Evolutionary conservation across 768 basidiomycete species (phyloP).

Genomic region (Termitomyces bulborhizus): DNA sequence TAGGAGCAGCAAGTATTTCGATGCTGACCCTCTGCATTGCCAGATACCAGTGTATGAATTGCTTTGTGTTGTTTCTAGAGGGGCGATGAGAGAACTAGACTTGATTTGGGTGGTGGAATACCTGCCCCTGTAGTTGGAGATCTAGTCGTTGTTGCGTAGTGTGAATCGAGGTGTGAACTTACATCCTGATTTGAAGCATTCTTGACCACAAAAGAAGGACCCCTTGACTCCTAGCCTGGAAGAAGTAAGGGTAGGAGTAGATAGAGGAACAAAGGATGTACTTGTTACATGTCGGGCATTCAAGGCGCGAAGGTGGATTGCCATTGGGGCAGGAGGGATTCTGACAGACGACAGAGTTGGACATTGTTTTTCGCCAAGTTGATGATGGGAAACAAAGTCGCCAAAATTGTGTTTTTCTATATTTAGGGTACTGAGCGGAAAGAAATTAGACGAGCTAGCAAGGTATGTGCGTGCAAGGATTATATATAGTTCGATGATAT

Average conservation of each 20-base stretch:
- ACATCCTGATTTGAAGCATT: conserved; percentile 96
- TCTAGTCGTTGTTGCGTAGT: not conserved
- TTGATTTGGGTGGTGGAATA: conserved; percentile 1
- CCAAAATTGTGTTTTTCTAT: conserved; percentile 9
- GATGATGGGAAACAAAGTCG: conserved; percentile 9
- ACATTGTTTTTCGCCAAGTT: not conserved
- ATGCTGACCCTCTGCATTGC: conserved; percentile 9
- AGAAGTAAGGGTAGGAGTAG: conserved; percentile 11
- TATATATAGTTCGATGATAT: conserved; percentile 22
- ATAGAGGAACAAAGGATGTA: conserved; percentile 28
- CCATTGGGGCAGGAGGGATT: conserved; percentile 70
- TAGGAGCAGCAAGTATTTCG: conserved; percentile 11
- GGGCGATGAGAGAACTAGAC: not conserved
- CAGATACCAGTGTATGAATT: conserved; percentile 56
- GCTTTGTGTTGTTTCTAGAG: conserved; percentile 77
- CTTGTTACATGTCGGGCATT: conserved; percentile 95
- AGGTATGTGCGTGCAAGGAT: conserved; percentile 17
- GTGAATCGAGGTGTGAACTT: conserved; percentile 26
- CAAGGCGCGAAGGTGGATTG: conserved; percentile 78
- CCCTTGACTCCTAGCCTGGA: conserved; percentile 72
- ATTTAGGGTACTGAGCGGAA: conserved; percentile 1
- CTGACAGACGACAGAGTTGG: conserved; percentile 46
- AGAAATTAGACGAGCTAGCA: conserved; percentile 11
- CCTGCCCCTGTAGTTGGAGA: conserved; percentile 19
- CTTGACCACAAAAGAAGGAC: conserved; percentile 91